phyloP scores from a whole-genome alignment of 2,329 filamentous ascomycete genomes.

The Kalaharituber pfeilii region DNA sequence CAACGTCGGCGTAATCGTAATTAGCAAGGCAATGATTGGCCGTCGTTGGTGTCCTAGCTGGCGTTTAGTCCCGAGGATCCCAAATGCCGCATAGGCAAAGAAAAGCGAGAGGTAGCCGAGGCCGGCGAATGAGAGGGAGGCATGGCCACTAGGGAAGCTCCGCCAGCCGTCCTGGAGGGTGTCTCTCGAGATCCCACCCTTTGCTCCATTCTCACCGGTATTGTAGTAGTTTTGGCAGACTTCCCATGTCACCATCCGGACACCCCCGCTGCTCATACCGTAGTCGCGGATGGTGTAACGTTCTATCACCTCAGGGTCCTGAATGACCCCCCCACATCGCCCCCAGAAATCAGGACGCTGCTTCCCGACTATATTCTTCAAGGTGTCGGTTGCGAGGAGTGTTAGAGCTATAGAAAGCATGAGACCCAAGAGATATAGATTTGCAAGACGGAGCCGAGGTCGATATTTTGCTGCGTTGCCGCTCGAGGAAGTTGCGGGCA shows the following conservation, averaged over 20 bases:
- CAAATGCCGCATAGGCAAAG: neutral
- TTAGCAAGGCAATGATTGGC: neutral
- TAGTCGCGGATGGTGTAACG: neutral
- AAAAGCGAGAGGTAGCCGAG: neutral
- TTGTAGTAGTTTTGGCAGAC: slow-evolving; percentile 42
- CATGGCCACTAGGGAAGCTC: neutral
- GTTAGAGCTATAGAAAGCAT: neutral
- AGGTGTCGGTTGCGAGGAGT: neutral
- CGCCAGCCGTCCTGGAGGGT: neutral
- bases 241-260: slow-evolving; percentile 41
- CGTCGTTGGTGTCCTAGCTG: neutral
- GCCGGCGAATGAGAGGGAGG: neutral
- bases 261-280: neutral
- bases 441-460: neutral
- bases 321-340: neutral
- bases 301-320: neutral
- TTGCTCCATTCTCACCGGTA: neutral
- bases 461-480: neutral
- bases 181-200: neutral
- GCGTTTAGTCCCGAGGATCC: neutral
- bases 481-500: neutral
- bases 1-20: neutral
- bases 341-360: neutral
- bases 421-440: neutral
- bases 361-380: neutral